phyloP scores from a whole-genome alignment of 2,329 filamentous ascomycete species.

The Bipolaris zeicola region DNA sequence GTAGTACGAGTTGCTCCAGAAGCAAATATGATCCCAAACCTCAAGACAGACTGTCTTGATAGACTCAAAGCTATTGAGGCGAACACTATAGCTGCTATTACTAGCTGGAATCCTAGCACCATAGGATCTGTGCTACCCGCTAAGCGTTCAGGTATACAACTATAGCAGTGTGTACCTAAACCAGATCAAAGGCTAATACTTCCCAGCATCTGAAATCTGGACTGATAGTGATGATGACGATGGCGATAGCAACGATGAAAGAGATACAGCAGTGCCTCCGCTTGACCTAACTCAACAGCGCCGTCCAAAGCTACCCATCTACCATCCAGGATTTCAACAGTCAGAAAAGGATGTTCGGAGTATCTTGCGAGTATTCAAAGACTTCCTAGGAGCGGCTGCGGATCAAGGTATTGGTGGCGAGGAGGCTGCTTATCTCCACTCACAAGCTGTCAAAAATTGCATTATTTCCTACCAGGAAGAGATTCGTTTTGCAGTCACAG shows the following conservation, averaged over 20 bases:
- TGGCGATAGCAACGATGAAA: conserved; percentile 1
- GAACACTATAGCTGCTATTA: background rate
- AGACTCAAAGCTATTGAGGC: conserved; percentile 1
- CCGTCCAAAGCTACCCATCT: conserved; percentile 20
- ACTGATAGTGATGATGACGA: background rate
- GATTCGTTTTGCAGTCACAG: conserved; percentile 17
- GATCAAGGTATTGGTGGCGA: background rate
- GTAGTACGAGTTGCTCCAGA: background rate
- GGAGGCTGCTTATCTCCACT: conserved; percentile 11
- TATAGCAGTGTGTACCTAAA: background rate
- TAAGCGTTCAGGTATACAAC: conserved; percentile 10
- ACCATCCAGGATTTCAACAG: conserved; percentile 20
- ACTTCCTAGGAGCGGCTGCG: background rate
- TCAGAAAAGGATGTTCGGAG: background rate
- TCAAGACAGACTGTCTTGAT: background rate
- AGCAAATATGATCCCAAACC: background rate
- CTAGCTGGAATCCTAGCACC: background rate
- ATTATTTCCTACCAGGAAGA: conserved; percentile 5
- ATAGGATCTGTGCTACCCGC: background rate
- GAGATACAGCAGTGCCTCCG: background rate
- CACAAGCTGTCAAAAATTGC: background rate
- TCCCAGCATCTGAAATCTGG: background rate
- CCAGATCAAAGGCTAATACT: background rate
- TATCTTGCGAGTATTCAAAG: conserved; percentile 1
- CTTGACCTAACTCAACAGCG: conserved; percentile 16